These are phyloP conservation scores for Talaromyces thailandensis DNA, from an alignment of 495 filamentous ascomycete genomes.

Conservation along the genomic window DNA sequence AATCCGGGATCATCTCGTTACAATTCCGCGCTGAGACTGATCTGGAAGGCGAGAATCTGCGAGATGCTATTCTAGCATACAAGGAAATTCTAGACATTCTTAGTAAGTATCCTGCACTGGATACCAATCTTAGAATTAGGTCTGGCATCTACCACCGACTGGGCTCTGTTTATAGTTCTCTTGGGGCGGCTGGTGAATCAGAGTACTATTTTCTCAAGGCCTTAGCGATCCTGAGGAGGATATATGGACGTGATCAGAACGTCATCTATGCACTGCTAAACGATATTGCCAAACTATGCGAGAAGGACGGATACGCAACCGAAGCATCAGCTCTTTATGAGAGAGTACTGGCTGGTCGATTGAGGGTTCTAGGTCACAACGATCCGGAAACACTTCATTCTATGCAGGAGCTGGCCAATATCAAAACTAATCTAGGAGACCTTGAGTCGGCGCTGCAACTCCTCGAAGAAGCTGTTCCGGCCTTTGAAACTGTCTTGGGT, in stretches of 20 bases:
- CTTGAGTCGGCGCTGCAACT: constrained; percentile 20
- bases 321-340: constrained; percentile 23
- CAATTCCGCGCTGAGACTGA: constrained; percentile 10
- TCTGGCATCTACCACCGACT: constrained; percentile 18
- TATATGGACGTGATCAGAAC: constrained; percentile 18
- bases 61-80: constrained; percentile 16
- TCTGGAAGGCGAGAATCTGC: constrained; percentile 13
- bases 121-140: constrained; percentile 15
- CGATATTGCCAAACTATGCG: constrained; percentile 19
- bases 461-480: constrained; percentile 20
- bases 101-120: constrained; percentile 13
- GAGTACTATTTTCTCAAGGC: constrained; percentile 20
- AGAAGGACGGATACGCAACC: constrained; percentile 21
- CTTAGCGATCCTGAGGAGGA: constrained; percentile 18
- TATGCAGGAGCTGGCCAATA: constrained; percentile 22
- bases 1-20: constrained; percentile 2
- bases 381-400: constrained; percentile 21
- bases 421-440: constrained; percentile 19
- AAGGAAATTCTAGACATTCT: constrained; percentile 18
- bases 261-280: constrained; percentile 19
- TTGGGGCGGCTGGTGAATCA: constrained; percentile 16
- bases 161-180: constrained; percentile 17
- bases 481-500: constrained; percentile 21
- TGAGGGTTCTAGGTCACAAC: constrained; percentile 20
- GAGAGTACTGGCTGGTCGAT: constrained; percentile 20